phyloP scores from a whole-genome alignment of 2,329 filamentous ascomycete genomes.

The Scopulariopsis brevicaulis region DNA sequence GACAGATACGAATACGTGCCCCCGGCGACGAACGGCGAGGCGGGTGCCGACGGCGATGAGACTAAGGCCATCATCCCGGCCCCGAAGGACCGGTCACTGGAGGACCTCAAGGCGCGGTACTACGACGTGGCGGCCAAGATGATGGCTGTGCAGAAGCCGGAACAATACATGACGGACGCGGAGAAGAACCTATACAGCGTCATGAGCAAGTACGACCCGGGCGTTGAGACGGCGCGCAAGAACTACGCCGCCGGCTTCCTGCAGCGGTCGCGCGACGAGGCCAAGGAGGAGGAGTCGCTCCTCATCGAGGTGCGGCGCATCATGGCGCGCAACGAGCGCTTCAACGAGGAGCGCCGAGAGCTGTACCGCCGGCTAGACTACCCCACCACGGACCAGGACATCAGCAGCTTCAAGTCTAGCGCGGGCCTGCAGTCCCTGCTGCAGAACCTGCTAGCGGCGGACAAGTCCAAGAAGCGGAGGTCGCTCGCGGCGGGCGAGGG shows the following conservation, averaged over 20 bases:
- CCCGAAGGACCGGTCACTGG: slow-evolving; percentile 55
- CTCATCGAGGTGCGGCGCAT: slow-evolving; percentile 89
- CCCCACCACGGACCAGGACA: slow-evolving; percentile 58
- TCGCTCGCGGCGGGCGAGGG: slow-evolving; percentile 54
- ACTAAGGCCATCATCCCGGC: slow-evolving; percentile 43
- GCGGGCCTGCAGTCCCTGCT: slow-evolving; percentile 69
- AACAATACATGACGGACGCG: slow-evolving; percentile 74
- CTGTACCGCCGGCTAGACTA: slow-evolving; percentile 81
- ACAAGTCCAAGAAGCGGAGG: slow-evolving; percentile 84
- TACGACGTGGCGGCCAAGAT: slow-evolving; percentile 77
- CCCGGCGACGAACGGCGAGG: slow-evolving; percentile 29
- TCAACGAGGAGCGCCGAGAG: slow-evolving; percentile 81
- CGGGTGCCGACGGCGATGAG: slow-evolving; percentile 30
- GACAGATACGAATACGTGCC: slow-evolving; percentile 77
- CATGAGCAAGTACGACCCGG: slow-evolving; percentile 77
- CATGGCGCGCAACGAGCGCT: slow-evolving; percentile 70
- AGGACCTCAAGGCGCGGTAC: slow-evolving; percentile 85
- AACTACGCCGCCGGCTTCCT: slow-evolving; percentile 72
- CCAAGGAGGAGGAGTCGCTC: slow-evolving; percentile 81
- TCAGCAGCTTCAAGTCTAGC: slow-evolving; percentile 69
- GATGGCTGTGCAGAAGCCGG: slow-evolving; percentile 69
- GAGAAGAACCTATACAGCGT: slow-evolving; percentile 77
- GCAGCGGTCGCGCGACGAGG: slow-evolving; percentile 72
- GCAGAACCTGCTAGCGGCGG: slow-evolving; percentile 68
- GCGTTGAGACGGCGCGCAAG: slow-evolving; percentile 71